Conservation (phyloP, 345 rosid species). For the Salix exigua region DNA sequence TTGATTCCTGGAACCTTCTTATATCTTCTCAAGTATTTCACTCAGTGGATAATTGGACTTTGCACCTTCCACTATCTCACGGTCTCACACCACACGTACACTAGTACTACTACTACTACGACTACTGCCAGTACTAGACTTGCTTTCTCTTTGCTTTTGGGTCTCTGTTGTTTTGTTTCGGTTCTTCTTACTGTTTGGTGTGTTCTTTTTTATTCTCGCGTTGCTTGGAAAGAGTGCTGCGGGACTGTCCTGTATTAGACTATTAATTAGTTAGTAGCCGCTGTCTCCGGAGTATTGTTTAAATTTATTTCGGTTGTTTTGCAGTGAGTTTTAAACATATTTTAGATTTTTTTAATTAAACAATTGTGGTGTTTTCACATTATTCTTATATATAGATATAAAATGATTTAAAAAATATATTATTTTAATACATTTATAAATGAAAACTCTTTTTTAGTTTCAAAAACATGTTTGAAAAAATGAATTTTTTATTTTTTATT, state of each 20-base stretch:
- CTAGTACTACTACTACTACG: not conserved
- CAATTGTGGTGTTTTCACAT: too few species aligned
- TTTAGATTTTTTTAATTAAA: too few species aligned
- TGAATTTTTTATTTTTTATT: too few species aligned
- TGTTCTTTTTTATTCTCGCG: constrained; percentile 10
- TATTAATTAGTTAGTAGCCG: too few species aligned
- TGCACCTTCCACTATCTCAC: constrained; percentile 14
- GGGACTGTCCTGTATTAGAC: constrained; percentile 62
- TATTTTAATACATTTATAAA: too few species aligned
- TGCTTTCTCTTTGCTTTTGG: constrained; percentile 21
- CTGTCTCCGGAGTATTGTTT: constrained; percentile 44
- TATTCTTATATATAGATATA: too few species aligned
- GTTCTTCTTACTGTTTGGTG: constrained; percentile 8
- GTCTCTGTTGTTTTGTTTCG: constrained; percentile 15
- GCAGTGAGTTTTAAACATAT: too few species aligned
- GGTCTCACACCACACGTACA: constrained; percentile 4
- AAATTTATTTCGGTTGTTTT: not conserved
- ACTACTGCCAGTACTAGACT: not conserved
- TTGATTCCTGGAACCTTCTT: constrained; percentile 95
- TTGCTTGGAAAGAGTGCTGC: constrained; percentile 47
- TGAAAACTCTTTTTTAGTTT: too few species aligned
- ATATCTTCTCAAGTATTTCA: constrained; percentile 33
- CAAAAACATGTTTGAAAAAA: too few species aligned
- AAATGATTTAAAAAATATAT: too few species aligned
- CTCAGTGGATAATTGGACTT: constrained; percentile 33